These are phyloP conservation scores for Chlorella ohadii DNA, from an alignment of 139 green algal genomes.

Conservation along the genomic window DNA sequence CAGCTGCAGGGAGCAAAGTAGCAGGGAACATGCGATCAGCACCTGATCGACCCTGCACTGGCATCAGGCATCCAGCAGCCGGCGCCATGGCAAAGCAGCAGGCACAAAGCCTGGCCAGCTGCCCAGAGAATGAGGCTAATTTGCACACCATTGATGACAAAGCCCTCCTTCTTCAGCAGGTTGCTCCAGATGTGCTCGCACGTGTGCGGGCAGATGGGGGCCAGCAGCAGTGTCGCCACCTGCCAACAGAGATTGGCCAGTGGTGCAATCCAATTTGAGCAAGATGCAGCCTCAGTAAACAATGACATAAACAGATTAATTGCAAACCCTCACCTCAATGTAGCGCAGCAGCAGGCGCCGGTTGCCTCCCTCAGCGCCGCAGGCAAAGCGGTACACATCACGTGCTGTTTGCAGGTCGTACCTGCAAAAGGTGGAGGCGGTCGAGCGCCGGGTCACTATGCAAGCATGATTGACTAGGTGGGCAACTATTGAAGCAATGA, in stretches of 20 bases:
- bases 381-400: conserved; percentile 90
- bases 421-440: conserved; percentile 1
- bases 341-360: conserved; percentile 75
- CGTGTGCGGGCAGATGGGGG: conserved; percentile 94
- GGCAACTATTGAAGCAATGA: too few relatives aligned
- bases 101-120: neutral
- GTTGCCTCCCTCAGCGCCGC: conserved; percentile 86
- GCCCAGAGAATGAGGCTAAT: neutral
- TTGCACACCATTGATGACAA: conserved; percentile 59
- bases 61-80: too few relatives aligned
- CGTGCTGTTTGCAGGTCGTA: conserved; percentile 91
- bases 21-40: neutral
- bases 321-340: conserved; percentile 72
- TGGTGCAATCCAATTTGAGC: too few relatives aligned
- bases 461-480: too few relatives aligned
- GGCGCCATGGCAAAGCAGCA: neutral
- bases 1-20: conserved; percentile 47
- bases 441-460: neutral
- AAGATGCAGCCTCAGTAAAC: too few relatives aligned
- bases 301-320: neutral
- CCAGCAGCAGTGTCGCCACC: conserved; percentile 81
- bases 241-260: conserved; percentile 40
- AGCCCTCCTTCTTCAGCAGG: conserved; percentile 70
- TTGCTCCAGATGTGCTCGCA: conserved; percentile 93
- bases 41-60: too few relatives aligned